phyloP scores from a whole-genome alignment of 31 red algal genomes.

The Asparagopsis taxiformis region DNA sequence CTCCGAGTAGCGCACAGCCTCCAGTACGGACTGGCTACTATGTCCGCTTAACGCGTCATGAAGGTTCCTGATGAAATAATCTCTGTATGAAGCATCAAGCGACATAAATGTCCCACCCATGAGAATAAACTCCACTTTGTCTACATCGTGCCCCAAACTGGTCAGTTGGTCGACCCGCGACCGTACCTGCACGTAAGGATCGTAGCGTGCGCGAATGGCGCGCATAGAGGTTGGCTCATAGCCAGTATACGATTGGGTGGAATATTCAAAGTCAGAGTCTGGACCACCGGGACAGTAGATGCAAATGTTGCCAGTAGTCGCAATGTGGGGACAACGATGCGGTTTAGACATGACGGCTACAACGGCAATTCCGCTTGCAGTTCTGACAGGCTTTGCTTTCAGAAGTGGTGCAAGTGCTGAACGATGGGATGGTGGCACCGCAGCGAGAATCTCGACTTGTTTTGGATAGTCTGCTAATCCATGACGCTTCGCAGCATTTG shows the following conservation, averaged over 20 bases:
- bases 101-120: slow-evolving; percentile 99
- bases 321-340: slow-evolving; percentile 98
- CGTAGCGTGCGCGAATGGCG: slow-evolving; percentile 96
- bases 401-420: slow-evolving; percentile 75
- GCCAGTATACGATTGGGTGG: slow-evolving; percentile 95
- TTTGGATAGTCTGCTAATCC: slow-evolving; percentile 77
- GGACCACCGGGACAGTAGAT: slow-evolving; percentile 99
- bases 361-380: slow-evolving; percentile 90
- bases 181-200: slow-evolving; percentile 91
- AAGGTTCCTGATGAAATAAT: slow-evolving; percentile 97
- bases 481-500: slow-evolving; percentile 51
- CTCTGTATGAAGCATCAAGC: slow-evolving; percentile 79
- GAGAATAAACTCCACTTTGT: slow-evolving; percentile 99
- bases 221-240: slow-evolving; percentile 99
- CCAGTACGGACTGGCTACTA: slow-evolving; percentile 49
- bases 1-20: slow-evolving; percentile 91
- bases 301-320: slow-evolving; percentile 97
- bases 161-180: slow-evolving; percentile 86
- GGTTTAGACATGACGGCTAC: slow-evolving; percentile 99
- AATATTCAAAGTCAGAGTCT: slow-evolving; percentile 97
- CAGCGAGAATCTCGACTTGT: slow-evolving; percentile 88
- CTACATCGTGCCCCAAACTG: slow-evolving; percentile 85
- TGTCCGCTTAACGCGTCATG: slow-evolving; percentile 97
- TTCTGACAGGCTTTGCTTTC: slow-evolving; percentile 91
- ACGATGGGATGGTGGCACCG: slow-evolving; percentile 63